phyloP scores from a whole-genome alignment of 805 yeast species.

The Ogataea nitratoaversa region DNA sequence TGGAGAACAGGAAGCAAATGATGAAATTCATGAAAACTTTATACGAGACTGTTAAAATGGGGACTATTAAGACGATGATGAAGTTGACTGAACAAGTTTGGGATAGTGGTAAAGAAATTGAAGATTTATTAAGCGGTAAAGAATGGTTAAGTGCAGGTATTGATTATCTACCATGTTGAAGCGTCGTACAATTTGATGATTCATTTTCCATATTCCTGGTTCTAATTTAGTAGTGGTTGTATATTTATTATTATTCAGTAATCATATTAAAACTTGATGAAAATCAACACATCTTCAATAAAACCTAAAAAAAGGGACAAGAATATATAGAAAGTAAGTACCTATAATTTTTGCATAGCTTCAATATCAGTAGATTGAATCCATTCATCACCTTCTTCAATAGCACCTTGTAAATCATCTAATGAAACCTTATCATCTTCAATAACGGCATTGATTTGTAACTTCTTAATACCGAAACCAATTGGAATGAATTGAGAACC shows the following conservation, averaged over 20 bases:
- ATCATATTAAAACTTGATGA: background rate
- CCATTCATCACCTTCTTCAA: constrained; percentile 96
- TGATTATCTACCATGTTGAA: constrained; percentile 42
- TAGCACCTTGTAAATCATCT: constrained; percentile 75
- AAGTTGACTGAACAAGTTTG: constrained; percentile 43
- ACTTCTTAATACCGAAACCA: constrained; percentile 99
- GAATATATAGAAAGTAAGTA: background rate
- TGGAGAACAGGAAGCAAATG: constrained; percentile 29
- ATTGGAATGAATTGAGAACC: constrained; percentile 93
- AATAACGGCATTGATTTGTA: constrained; percentile 96
- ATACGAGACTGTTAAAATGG: constrained; percentile 49
- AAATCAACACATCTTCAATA: background rate
- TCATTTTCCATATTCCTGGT: too few species aligned
- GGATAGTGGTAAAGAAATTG: constrained; percentile 40
- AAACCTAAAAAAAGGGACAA: too few species aligned
- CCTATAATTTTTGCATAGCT: constrained; percentile 96
- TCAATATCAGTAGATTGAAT: constrained; percentile 98
- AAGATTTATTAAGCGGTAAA: constrained; percentile 37
- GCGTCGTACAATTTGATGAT: too few species aligned
- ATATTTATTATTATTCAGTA: too few species aligned
- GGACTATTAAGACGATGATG: constrained; percentile 42
- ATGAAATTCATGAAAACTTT: constrained; percentile 36
- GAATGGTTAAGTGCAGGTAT: constrained; percentile 49
- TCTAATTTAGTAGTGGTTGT: too few species aligned
- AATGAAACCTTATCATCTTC: constrained; percentile 95